phyloP scores from a whole-genome alignment of 1,139 yeast species.

The Pichia sp. region DNA sequence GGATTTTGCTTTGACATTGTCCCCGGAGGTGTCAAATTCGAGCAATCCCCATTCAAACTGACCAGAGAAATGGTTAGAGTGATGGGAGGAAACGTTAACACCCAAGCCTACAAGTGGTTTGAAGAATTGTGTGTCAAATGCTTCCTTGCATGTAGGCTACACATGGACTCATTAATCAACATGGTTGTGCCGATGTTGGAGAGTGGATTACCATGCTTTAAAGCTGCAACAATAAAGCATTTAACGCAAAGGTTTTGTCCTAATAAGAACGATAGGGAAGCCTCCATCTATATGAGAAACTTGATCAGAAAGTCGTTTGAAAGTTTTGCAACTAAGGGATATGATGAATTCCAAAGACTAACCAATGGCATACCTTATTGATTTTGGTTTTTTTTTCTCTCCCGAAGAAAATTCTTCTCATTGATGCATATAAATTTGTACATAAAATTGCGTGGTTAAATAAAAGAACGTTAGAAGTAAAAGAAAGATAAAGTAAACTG shows the following conservation, averaged over 20 bases:
- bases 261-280: conserved; percentile 76
- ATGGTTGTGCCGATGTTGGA: conserved; percentile 91
- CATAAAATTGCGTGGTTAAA: conserved; percentile 2
- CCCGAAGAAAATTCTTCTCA: neutral
- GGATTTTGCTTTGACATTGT: conserved; percentile 98
- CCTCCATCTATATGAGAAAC: conserved; percentile 72
- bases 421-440: neutral
- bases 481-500: neutral
- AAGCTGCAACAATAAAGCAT: conserved; percentile 74
- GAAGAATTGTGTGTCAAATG: conserved; percentile 95
- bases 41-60: conserved; percentile 93
- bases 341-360: conserved; percentile 93
- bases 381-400: neutral
- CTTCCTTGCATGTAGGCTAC: conserved; percentile 82
- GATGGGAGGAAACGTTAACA: conserved; percentile 80
- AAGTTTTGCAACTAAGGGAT: conserved; percentile 86
- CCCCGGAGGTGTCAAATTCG: conserved; percentile 98
- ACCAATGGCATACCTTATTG: conserved; percentile 96
- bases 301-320: conserved; percentile 81
- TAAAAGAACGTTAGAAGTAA: conserved; percentile 3
- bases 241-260: conserved; percentile 78
- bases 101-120: conserved; percentile 91
- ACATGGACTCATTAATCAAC: conserved; percentile 79
- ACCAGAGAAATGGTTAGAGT: conserved; percentile 96
- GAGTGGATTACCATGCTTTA: conserved; percentile 94